Base-by-base conservation (phyloP, 2,329 filamentous ascomycete genomes). In the Aspergillus niger region DNA sequence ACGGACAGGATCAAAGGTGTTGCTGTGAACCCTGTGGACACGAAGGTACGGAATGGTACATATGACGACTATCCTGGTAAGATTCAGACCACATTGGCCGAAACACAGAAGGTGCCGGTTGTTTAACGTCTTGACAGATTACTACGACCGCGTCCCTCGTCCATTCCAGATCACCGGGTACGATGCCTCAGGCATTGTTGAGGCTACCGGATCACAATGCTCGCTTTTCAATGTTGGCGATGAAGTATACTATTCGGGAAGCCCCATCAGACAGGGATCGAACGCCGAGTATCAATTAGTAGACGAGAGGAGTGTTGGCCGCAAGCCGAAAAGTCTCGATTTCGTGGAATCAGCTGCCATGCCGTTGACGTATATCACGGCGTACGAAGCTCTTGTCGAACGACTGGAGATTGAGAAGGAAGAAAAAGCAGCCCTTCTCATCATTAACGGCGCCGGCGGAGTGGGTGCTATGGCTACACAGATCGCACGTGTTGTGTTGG, bases 381-480 rank as follows among this genome's bases (percentile, higher is more conserved):
- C 79, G 2, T 81, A 74, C 60, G 74, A 81, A 65, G 71, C 78
- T 3, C 71, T 82, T 22, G 72, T 79, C 2, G 78, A 81, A 61
- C 70, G 77, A 20, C 67, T 81, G 57, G 76, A 83, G 50, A 73
- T 79, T 26, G 55, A 66, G 17, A 67, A 73, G 51, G 71, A 69
- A 2, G 76, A 79, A 58, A 63, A 75, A n/a, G 71, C 74, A 26
- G 75, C 69, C 17, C 68, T 80, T 11, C 60, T 82, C 22, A 81
- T 82, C 60, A 75, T 81, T 20, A 82, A 82, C 59, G 80, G 80
- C 1, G 74, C 75, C 2, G 80, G 80, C 30, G 80, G 77, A 41
- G 77, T 82, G 28, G 80, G 80, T 7, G 75, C 73, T 11, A 73
- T 80, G 7, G 79, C 79, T 2, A 77, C 72, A 5, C 80, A 82